Percentiles rank a stretch among this genome's conserved stretches.
Conservation (phyloP, 2,329 filamentous ascomycete species). For the Cercospora canescens region DNA sequence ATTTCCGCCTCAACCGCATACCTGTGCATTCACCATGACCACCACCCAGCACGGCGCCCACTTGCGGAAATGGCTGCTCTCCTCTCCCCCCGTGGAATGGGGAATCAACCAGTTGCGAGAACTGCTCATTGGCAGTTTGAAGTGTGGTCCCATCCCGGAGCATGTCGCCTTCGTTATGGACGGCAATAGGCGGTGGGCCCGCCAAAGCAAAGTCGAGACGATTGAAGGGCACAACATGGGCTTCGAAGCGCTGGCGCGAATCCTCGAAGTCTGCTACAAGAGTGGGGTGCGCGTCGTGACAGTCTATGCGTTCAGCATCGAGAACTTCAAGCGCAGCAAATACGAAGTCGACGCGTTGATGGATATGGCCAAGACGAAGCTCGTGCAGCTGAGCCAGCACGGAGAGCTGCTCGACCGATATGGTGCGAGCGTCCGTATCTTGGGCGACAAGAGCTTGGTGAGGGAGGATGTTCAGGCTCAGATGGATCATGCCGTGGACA, state of each 20-base stretch:
- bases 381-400: constrained; percentile 87
- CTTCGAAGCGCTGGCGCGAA: constrained; percentile 91
- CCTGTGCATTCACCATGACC: constrained; percentile 9
- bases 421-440: constrained; percentile 79
- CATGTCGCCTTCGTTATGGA: constrained; percentile 99
- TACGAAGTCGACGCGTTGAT: constrained; percentile 96
- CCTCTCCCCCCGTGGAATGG: constrained; percentile 91
- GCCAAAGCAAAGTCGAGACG: constrained; percentile 88
- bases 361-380: constrained; percentile 95
- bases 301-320: constrained; percentile 97
- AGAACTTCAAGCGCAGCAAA: constrained; percentile 96
- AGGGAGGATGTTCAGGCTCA: constrained; percentile 85
- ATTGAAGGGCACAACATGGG: constrained; percentile 94
- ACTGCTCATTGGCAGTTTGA: constrained; percentile 81
- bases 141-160: constrained; percentile 86
- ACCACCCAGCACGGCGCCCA: constrained; percentile 53
- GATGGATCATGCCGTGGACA: constrained; percentile 79
- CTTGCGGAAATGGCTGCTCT: constrained; percentile 73
- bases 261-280: constrained; percentile 98
- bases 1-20: background rate
- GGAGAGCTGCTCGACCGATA: constrained; percentile 92
- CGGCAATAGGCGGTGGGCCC: constrained; percentile 90
- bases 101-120: constrained; percentile 76
- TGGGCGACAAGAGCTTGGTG: constrained; percentile 82
- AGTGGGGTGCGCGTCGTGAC: constrained; percentile 95